A percentile compares a stretch with the other conserved stretches of the same genome.
Evolutionary conservation across 495 filamentous ascomycete genomes (phyloP).

Genomic region (Oleoguttula mirabilis): DNA sequence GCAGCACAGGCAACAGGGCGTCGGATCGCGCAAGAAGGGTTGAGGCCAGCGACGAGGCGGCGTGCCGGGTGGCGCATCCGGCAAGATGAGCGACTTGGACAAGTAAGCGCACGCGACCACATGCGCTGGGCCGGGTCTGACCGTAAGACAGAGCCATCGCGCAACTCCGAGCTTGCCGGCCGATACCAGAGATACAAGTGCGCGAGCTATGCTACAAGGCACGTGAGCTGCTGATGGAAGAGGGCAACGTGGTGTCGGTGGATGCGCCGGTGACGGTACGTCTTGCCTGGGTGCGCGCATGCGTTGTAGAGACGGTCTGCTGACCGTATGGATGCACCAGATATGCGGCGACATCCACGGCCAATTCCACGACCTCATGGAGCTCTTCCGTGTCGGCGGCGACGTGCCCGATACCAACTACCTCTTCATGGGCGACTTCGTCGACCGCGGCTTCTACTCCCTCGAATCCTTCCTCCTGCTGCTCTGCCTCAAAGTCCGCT

Average conservation of each 20-base stretch:
- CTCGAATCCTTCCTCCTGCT: slow-evolving; percentile 92
- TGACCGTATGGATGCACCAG: slow-evolving; percentile 24
- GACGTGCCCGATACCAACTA: slow-evolving; percentile 27
- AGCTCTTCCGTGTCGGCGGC: slow-evolving; percentile 26
- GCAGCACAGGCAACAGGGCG: neutral
- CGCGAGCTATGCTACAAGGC: slow-evolving; percentile 97
- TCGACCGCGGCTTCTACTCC: slow-evolving; percentile 94
- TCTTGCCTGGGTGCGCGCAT: neutral
- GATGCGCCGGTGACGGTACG: slow-evolving; percentile 83
- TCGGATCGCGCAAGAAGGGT: neutral
- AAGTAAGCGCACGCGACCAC: slow-evolving; percentile 40
- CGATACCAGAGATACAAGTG: slow-evolving; percentile 90
- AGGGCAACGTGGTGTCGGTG: slow-evolving; percentile 93
- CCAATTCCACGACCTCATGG: slow-evolving; percentile 21
- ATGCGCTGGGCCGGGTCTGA: neutral
- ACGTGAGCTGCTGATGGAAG: slow-evolving; percentile 89
- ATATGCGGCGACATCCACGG: slow-evolving; percentile 90
- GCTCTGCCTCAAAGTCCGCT: slow-evolving; percentile 90
- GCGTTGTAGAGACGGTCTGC: neutral
- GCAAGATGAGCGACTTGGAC: slow-evolving; percentile 75
- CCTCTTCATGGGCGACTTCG: slow-evolving; percentile 80
- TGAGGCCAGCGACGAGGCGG: neutral
- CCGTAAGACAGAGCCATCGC: slow-evolving; percentile 64
- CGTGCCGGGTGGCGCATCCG: slow-evolving; percentile 4
- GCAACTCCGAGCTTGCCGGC: slow-evolving; percentile 85